phyloP scores from a whole-genome alignment of 2,329 filamentous ascomycete genomes.

The Colletotrichum sp. region DNA sequence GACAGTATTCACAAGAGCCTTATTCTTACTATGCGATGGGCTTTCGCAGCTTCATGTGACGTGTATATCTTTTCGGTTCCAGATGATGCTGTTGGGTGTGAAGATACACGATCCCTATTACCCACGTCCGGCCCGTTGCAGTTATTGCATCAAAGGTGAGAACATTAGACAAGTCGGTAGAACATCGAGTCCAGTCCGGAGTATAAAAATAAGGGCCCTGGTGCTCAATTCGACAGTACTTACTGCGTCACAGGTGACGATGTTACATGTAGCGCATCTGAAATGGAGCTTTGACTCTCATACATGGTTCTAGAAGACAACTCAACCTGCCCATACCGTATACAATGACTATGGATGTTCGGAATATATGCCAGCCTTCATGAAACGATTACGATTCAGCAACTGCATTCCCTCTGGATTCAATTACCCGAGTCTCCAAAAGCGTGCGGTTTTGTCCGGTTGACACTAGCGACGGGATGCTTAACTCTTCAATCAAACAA shows the following conservation, averaged over 20 bases:
- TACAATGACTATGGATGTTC: neutral
- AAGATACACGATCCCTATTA: neutral
- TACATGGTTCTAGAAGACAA: neutral
- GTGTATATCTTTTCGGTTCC: rapidly evolving
- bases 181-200: neutral
- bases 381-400: neutral
- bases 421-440: neutral
- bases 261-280: neutral
- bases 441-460: neutral
- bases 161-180: rapidly evolving
- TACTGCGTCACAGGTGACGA: neutral
- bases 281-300: neutral
- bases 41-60: neutral
- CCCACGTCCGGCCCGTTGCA: neutral
- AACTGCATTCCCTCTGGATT: neutral
- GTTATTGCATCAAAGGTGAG: neutral
- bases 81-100: neutral
- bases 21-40: neutral
- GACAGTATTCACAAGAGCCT: neutral
- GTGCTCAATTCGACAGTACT: too few relatives aligned
- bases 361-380: neutral
- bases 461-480: neutral
- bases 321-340: neutral
- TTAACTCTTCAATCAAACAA: neutral
- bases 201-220: too few relatives aligned